A percentile compares a stretch with the other conserved stretches of the same genome.
phyloP scores from a whole-genome alignment of 148 eudicot species.

The Agrostemma githago region DNA sequence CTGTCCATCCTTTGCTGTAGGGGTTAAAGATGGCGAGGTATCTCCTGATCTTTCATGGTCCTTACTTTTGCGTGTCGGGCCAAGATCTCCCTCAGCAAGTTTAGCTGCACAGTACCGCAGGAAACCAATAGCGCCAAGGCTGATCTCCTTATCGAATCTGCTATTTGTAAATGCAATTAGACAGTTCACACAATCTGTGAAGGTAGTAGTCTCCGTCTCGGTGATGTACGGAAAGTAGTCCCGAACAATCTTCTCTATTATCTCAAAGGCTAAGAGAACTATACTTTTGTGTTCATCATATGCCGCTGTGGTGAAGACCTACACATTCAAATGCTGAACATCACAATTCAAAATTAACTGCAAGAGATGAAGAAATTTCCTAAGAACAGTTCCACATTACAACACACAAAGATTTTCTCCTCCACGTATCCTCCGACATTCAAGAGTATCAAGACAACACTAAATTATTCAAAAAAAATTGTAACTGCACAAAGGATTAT shows the following conservation, averaged over 20 bases:
- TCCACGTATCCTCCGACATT: background rate
- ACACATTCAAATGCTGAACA: slow-evolving; percentile 18
- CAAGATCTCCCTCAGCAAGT: slow-evolving; percentile 95
- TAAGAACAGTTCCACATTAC: background rate
- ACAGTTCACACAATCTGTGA: slow-evolving; percentile 97
- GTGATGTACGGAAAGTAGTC: slow-evolving; percentile 97
- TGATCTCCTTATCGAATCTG: slow-evolving; percentile 87
- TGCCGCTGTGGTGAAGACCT: slow-evolving; percentile 98
- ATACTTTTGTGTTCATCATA: slow-evolving; percentile 98
- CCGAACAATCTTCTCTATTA: slow-evolving; percentile 91
- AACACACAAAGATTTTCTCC: background rate
- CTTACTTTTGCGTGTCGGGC: slow-evolving; percentile 42
- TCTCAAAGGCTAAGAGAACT: slow-evolving; percentile 90
- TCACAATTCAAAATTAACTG: background rate
- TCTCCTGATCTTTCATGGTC: slow-evolving; percentile 55
- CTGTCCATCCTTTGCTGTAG: slow-evolving; percentile 50
- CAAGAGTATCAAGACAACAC: background rate
- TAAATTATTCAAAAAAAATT: background rate
- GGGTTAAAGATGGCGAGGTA: slow-evolving; percentile 39
- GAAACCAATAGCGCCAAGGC: slow-evolving; percentile 94
- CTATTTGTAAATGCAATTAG: slow-evolving; percentile 95
- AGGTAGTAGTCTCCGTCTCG: slow-evolving; percentile 95
- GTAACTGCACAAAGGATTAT: background rate
- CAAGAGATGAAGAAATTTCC: background rate
- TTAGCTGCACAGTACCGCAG: slow-evolving; percentile 94